A percentile compares a stretch with the other conserved stretches of the same genome.
Evolutionary conservation across 495 filamentous ascomycete species (phyloP).

Genomic region (Xylaria longipes): DNA sequence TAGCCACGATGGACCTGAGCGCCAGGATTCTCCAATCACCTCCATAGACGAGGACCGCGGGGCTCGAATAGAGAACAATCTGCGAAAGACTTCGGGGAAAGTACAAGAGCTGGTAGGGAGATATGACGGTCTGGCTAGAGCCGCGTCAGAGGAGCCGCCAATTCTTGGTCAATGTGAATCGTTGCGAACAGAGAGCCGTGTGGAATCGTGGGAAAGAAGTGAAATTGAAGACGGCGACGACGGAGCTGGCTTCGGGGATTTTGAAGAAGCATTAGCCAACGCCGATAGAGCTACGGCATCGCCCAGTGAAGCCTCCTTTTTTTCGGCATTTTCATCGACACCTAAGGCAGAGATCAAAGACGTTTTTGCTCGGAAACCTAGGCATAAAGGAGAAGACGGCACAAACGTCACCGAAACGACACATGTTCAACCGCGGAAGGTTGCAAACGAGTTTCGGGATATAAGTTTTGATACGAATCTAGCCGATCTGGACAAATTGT

Average conservation of each 20-base stretch:
- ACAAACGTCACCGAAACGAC: background rate
- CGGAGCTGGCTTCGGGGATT: slow-evolving; percentile 58
- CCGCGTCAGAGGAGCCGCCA: slow-evolving; percentile 41
- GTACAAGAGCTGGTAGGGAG: slow-evolving; percentile 55
- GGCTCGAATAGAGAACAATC: slow-evolving; percentile 32
- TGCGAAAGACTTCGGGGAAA: slow-evolving; percentile 46
- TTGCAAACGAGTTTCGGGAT: slow-evolving; percentile 41
- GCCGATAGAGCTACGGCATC: background rate
- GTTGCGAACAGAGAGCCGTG: slow-evolving; percentile 15
- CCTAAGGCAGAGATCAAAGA: slow-evolving; percentile 26
- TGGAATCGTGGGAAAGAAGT: slow-evolving; percentile 23
- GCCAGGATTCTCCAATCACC: slow-evolving; percentile 58
- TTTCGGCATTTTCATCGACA: slow-evolving; percentile 25
- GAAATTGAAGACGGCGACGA: slow-evolving; percentile 28
- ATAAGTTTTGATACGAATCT: slow-evolving; percentile 49
- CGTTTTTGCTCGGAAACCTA: background rate
- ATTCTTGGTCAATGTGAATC: slow-evolving; percentile 30
- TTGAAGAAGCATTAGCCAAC: slow-evolving; percentile 49
- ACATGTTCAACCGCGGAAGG: slow-evolving; percentile 24
- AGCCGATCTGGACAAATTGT: slow-evolving; percentile 53
- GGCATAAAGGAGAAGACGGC: background rate
- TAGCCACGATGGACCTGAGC: slow-evolving; percentile 46
- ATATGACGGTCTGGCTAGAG: slow-evolving; percentile 53
- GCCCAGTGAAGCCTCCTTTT: background rate
- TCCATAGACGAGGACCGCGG: slow-evolving; percentile 59